Percentiles rank a stretch among this genome's conserved stretches.
Conservation (phyloP, 306 rosid species). For the Castanea sativa region DNA sequence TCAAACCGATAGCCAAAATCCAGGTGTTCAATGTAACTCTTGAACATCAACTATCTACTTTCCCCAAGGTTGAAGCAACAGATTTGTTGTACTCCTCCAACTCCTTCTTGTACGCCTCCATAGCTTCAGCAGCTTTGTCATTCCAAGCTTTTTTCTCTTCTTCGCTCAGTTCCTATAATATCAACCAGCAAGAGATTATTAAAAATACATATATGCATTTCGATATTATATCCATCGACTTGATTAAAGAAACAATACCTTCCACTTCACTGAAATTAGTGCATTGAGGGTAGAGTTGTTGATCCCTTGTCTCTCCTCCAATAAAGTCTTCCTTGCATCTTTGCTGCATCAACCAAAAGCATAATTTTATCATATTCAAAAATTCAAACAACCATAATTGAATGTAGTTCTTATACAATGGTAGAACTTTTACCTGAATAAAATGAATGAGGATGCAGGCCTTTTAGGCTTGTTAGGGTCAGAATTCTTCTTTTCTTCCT, state of each 20-base stretch:
- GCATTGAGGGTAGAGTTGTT: conserved; percentile 49
- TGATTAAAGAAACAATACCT: conserved; percentile 28
- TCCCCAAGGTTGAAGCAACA: conserved; percentile 26
- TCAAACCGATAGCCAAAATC: conserved; percentile 4
- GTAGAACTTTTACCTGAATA: conserved; percentile 52
- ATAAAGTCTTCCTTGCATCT: conserved; percentile 65
- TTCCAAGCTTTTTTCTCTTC: conserved; percentile 66
- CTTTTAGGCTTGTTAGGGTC: conserved; percentile 93
- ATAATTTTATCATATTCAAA: background rate
- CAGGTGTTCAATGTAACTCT: conserved; percentile 38
- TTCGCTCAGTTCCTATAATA: conserved; percentile 65
- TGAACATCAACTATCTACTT: conserved; percentile 31
- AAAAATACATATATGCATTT: background rate
- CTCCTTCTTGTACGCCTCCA: conserved; percentile 82
- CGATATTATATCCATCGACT: background rate
- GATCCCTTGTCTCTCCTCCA: conserved; percentile 60
- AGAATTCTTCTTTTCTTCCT: conserved; percentile 48
- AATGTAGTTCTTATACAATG: background rate
- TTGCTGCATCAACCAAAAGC: conserved; percentile 36
- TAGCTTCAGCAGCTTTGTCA: conserved; percentile 70
- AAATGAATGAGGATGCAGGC: conserved; percentile 72
- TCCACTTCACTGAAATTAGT: conserved; percentile 82
- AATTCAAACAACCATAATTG: background rate
- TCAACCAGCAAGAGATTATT: background rate
- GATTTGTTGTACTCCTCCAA: conserved; percentile 66